Evolutionary conservation across 2,329 filamentous ascomycete species (phyloP).

Genomic region (Xylariaceae sp.): DNA sequence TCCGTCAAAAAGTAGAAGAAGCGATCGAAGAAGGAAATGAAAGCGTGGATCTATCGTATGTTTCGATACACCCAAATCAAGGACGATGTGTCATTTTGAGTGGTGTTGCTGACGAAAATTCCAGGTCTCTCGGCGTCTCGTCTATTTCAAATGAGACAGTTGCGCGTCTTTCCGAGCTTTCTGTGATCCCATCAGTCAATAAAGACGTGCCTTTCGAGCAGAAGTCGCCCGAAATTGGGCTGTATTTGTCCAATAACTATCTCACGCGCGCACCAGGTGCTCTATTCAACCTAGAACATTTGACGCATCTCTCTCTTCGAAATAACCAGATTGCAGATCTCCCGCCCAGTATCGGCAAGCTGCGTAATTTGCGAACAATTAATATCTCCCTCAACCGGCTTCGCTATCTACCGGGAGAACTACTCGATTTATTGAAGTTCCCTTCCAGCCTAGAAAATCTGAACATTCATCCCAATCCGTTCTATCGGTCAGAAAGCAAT

Average conservation of each 20-base stretch:
- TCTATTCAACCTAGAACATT: slow-evolving; percentile 59
- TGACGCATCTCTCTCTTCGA: slow-evolving; percentile 65
- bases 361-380: slow-evolving; percentile 58
- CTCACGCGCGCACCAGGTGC: slow-evolving; percentile 56
- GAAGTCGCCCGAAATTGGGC: slow-evolving; percentile 55
- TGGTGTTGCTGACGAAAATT: slow-evolving; percentile 1
- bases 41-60: slow-evolving; percentile 60
- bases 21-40: slow-evolving; percentile 60
- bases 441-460: slow-evolving; percentile 48
- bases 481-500: slow-evolving; percentile 42
- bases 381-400: slow-evolving; percentile 66
- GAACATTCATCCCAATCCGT: slow-evolving; percentile 62
- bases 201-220: slow-evolving; percentile 59
- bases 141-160: slow-evolving; percentile 56
- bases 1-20: slow-evolving; percentile 44
- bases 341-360: slow-evolving; percentile 56
- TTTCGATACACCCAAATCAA: slow-evolving; percentile 15
- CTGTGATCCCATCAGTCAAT: slow-evolving; percentile 52
- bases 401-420: slow-evolving; percentile 59
- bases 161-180: slow-evolving; percentile 53
- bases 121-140: slow-evolving; percentile 42
- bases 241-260: slow-evolving; percentile 61
- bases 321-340: slow-evolving; percentile 61
- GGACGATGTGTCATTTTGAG: background rate
- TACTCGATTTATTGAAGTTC: slow-evolving; percentile 54